phyloP scores from a whole-genome alignment of 306 rosid genomes.

The Malus asiatica region DNA sequence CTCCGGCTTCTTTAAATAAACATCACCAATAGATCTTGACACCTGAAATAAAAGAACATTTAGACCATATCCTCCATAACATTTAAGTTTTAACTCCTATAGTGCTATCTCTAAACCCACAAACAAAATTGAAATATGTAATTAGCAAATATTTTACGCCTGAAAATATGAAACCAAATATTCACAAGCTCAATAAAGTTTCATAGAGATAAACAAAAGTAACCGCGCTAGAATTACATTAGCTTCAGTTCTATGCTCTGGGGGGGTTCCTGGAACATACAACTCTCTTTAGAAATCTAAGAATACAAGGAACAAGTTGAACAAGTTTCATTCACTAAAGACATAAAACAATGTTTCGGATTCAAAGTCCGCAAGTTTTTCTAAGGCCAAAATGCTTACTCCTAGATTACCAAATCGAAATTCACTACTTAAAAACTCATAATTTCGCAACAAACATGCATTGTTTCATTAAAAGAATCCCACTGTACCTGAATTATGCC shows the following conservation, averaged over 20 bases:
- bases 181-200: background rate
- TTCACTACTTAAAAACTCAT: background rate
- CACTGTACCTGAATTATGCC: conserved; percentile 88
- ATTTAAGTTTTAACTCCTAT: background rate
- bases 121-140: background rate
- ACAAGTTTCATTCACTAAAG: background rate
- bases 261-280: conserved; percentile 7
- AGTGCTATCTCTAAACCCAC: background rate
- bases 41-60: conserved; percentile 44
- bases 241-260: background rate
- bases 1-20: conserved; percentile 83
- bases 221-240: background rate
- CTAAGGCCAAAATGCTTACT: background rate
- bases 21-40: conserved; percentile 92
- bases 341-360: background rate
- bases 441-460: background rate
- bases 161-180: background rate
- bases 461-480: background rate
- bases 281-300: conserved; percentile 1
- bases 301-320: background rate
- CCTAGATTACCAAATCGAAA: background rate
- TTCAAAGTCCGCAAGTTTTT: background rate
- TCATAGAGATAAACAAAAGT: background rate
- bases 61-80: conserved; percentile 5
- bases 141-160: background rate